Conservation (phyloP, 208 protist species). For the Acanthamoeba healyi region DNA sequence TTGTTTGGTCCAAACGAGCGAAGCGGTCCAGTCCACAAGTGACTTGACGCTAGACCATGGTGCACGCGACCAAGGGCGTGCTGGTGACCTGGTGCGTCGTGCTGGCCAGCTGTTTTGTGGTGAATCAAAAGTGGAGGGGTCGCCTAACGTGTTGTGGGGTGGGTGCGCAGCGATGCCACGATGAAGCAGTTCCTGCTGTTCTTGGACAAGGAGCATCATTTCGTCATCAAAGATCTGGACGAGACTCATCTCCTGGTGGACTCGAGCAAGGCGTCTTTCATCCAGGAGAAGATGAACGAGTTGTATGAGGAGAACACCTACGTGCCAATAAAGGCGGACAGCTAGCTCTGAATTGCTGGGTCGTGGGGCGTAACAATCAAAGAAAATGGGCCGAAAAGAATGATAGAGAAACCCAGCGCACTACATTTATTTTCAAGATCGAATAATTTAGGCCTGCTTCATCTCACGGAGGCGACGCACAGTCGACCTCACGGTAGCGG, state of each 20-base stretch:
- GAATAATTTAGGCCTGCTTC: slow-evolving; percentile 24
- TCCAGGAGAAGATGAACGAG: slow-evolving; percentile 34
- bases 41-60: too few species aligned
- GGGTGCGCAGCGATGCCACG: slow-evolving; percentile 13
- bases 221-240: slow-evolving; percentile 54
- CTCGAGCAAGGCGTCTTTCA: not conserved
- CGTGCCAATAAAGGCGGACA: slow-evolving; percentile 10
- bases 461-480: slow-evolving; percentile 98
- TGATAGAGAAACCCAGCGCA: slow-evolving; percentile 37
- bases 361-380: not conserved
- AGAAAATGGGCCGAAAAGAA: not conserved
- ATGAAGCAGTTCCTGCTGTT: slow-evolving; percentile 54
- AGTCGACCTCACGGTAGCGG: slow-evolving; percentile 96
- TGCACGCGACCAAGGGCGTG: slow-evolving; percentile 42
- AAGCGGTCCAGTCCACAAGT: too few species aligned
- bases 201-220: slow-evolving; percentile 60
- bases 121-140: too few species aligned
- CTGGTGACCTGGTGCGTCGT: slow-evolving; percentile 43
- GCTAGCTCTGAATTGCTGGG: too few species aligned
- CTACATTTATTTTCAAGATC: slow-evolving; percentile 31
- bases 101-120: too few species aligned
- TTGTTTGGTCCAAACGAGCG: too few species aligned
- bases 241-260: slow-evolving; percentile 18
- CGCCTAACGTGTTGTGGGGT: not conserved
- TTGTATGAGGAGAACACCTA: slow-evolving; percentile 55